Base-by-base conservation (phyloP, 225 moss, liverwort and hornwort genomes). In the Bryoerythrophyllum caledonicum region DNA sequence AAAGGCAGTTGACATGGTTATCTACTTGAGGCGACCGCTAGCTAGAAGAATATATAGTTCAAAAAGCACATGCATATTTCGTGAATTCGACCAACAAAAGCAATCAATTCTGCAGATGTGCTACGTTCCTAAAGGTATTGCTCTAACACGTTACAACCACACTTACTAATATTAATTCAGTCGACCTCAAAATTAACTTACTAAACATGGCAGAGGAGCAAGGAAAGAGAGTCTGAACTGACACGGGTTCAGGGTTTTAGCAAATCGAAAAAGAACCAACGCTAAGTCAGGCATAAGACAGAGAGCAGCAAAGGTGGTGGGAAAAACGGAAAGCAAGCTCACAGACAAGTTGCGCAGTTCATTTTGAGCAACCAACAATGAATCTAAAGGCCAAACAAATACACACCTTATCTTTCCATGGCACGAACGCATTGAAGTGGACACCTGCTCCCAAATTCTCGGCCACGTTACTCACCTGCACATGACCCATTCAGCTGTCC, bases 401-500 rank as follows among this genome's bases (percentile, higher is more conserved):
- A 34, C 30, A 67, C 73, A 97, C 97, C 93, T 95, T 92, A 63
- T 84, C 82, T 82, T 89, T 83, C 97, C 94, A 95, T 61, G 93
- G 91, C 75, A 99, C 91, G 75, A 86, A 99, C 48, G 97, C 91
- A 76, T 99, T 99, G 80, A 99, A 99, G 79, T 99, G 97, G 62
- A 99, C 89, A 56, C 95, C 97, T 43, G 89, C 90, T 68, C 97
- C 97, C 70, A 95, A 82, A 41, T 75, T 88, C 49, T 93, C 95
- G 74, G 97, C 97, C 71, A 95, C 85, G 69, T 78, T 77, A 74
- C 82, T 89, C 67, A 99, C 93, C 97, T 97, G 93, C 76, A 76
- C 52, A 76, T 34, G 44, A 74, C 57, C 35, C 71, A 67, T 58
- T 76, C 76, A 76, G 60, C 72, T 71, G 20, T 58, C 54, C 63